Evolutionary conservation across 108 stramenopile genomes (phyloP), one percentile per base, ranked within the genome.

Genomic region (Cyclotella cryptica): DNA sequence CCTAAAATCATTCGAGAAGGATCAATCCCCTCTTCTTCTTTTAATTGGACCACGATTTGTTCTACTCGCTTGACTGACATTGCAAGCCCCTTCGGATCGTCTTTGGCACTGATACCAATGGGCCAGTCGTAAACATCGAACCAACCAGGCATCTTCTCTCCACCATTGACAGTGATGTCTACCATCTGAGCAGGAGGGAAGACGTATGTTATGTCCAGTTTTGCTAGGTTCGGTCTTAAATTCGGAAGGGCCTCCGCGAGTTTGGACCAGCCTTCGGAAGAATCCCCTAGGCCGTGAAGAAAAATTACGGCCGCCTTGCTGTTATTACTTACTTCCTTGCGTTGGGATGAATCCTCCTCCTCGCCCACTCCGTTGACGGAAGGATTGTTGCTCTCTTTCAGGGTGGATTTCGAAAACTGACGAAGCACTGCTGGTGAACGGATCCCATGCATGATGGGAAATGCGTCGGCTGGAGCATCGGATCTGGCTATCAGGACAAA

Each of bases 121-220:
- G 84, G 84, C 84, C 84, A 85, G 47, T 85, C 84, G 21, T 61
- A 82, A 15, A 82, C 66, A 81, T 83, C 83, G 41, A 83, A 78
- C 81, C 81, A 82, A 17, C 81, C 80, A 21, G 71, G 75, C 76
- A 82, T 77, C 54, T 78, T 61, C 22, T 78, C 77, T 15, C 81
- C 81, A 21, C 81, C 81, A 27, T 82, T 82, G 2, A 82, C 77
- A 22, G 75, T 82, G 62, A 82, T 73, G 35, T 54, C 76, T 30
- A 78, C 53, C 60, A 65, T 72, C 21, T 71, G 81, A 18, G 81
- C 81, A 5, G 81, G 77, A 17, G 81, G 81, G 30, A 82, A 82
- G 30, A 77, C 76, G 54, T 82, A 82, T 0, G 70, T 82, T 27
- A 82, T 78, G 27, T 78, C 71, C 17, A 80, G 54, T 9, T 43